Conservation (phyloP, 2,329 filamentous ascomycete genomes). For the Colletotrichum limetticola region DNA sequence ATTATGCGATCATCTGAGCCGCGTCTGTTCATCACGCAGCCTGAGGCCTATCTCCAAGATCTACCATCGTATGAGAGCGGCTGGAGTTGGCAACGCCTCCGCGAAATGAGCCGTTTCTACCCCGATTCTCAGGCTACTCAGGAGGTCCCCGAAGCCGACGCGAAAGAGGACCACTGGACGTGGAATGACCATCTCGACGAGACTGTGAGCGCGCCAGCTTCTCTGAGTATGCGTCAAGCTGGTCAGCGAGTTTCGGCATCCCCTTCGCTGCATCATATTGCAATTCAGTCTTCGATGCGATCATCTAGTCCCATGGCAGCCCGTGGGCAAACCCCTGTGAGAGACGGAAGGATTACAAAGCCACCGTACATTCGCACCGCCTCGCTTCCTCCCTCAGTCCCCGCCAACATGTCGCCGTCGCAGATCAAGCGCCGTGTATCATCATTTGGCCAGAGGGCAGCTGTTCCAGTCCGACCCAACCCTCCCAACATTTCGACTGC, state of each 20-base stretch:
- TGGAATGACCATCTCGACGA: slow-evolving; percentile 74
- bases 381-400: slow-evolving; percentile 60
- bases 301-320: slow-evolving; percentile 47
- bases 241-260: slow-evolving; percentile 54
- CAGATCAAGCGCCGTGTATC: slow-evolving; percentile 56
- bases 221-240: slow-evolving; percentile 54
- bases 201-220: slow-evolving; percentile 55
- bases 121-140: slow-evolving; percentile 48
- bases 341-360: slow-evolving; percentile 53
- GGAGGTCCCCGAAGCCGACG: slow-evolving; percentile 69
- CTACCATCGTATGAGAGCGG: slow-evolving; percentile 60
- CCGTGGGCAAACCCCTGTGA: slow-evolving; percentile 54
- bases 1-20: slow-evolving; percentile 77
- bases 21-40: slow-evolving; percentile 80
- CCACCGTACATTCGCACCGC: slow-evolving; percentile 62
- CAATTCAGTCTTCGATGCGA: slow-evolving; percentile 48
- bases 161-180: slow-evolving; percentile 73
- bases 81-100: slow-evolving; percentile 79
- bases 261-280: slow-evolving; percentile 53
- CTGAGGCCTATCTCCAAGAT: slow-evolving; percentile 79
- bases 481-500: slow-evolving; percentile 38
- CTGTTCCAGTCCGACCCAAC: slow-evolving; percentile 39
- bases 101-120: slow-evolving; percentile 69
- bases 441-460: slow-evolving; percentile 49
- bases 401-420: slow-evolving; percentile 51